Evolutionary conservation across 345 rosid species (phyloP), one percentile per base, ranked within the genome.

Genomic region (Anastatica hierochuntica): DNA sequence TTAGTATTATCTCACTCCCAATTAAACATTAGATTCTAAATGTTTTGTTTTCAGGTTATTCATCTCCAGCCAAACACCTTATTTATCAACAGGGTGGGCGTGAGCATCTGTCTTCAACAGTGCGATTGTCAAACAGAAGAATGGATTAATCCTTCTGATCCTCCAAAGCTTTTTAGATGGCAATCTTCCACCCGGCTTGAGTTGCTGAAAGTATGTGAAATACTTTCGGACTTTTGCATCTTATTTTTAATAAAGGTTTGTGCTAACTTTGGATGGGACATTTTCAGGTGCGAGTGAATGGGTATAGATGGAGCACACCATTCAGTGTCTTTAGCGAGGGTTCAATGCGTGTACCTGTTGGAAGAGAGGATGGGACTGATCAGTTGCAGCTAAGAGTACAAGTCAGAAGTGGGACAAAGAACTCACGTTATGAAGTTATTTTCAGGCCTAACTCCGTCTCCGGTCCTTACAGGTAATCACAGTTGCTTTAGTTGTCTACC

Each of bases 371-470:
- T 39, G 90, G 89, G 20, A 59, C 52, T 12, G 77, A 69, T 67
- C 74, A 67, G 48, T 63, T 77, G 70, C 90, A 76, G 46, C 49
- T 88, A 14, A 81, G 87, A 72, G 79, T 84, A 56, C 84, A 80
- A 70, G 90, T 92, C 60, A 71, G 98, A 76, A 81, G 88, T 64
- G 98, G 96, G 62, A 73, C 97, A 49, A 88, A 85, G 68, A 74
- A 69, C 68, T 92, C 98, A 17, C 89, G 80, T 54, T 83, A 76
- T 27, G 98, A 92, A 83, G 94, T 92, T 60, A 70, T 92, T 63
- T 78, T 92, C 74, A 88, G 95, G 64, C 88, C 83, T 11, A 73
- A 84, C 76, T 78, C 90, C 24, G 66, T 68, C 40, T 84, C 88
- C 46, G 79, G 95, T 61, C 95, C 95, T 60, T 92, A 92, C 88